phyloP scores from a whole-genome alignment of 495 filamentous ascomycete genomes.

The Niebla homalea region DNA sequence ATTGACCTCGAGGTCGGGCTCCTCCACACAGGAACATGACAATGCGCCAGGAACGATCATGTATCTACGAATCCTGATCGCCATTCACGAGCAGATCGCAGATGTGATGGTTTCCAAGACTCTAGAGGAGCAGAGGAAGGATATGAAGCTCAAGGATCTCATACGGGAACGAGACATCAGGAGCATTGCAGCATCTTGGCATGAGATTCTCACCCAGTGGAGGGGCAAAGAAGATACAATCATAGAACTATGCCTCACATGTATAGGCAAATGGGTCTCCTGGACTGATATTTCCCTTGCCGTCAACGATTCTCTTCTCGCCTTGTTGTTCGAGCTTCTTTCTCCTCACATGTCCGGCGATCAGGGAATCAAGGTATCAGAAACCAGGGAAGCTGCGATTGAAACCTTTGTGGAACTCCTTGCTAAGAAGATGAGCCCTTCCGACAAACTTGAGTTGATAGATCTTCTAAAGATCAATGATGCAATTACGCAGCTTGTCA shows the following conservation, averaged over 20 bases:
- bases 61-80: slow-evolving; percentile 74
- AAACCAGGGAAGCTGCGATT: slow-evolving; percentile 73
- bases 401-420: slow-evolving; percentile 91
- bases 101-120: slow-evolving; percentile 73
- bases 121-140: slow-evolving; percentile 58
- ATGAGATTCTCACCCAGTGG: slow-evolving; percentile 77
- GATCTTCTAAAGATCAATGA: slow-evolving; percentile 70
- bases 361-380: slow-evolving; percentile 46
- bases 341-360: slow-evolving; percentile 37
- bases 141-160: slow-evolving; percentile 78
- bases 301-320: slow-evolving; percentile 75
- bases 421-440: slow-evolving; percentile 90
- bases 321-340: slow-evolving; percentile 66
- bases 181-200: slow-evolving; percentile 79
- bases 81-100: slow-evolving; percentile 94
- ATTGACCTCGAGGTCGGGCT: slow-evolving; percentile 40
- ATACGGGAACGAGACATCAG: slow-evolving; percentile 70
- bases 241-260: slow-evolving; percentile 74
- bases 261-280: slow-evolving; percentile 88
- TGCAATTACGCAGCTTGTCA: slow-evolving; percentile 69
- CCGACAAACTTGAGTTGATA: slow-evolving; percentile 90
- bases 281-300: slow-evolving; percentile 95
- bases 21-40: slow-evolving; percentile 49
- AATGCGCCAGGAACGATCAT: slow-evolving; percentile 67
- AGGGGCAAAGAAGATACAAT: slow-evolving; percentile 56